Percentiles rank a stretch among this genome's conserved stretches.
phyloP scores from a whole-genome alignment of 2,329 filamentous ascomycete genomes.

The Xylariaceae sp. region DNA sequence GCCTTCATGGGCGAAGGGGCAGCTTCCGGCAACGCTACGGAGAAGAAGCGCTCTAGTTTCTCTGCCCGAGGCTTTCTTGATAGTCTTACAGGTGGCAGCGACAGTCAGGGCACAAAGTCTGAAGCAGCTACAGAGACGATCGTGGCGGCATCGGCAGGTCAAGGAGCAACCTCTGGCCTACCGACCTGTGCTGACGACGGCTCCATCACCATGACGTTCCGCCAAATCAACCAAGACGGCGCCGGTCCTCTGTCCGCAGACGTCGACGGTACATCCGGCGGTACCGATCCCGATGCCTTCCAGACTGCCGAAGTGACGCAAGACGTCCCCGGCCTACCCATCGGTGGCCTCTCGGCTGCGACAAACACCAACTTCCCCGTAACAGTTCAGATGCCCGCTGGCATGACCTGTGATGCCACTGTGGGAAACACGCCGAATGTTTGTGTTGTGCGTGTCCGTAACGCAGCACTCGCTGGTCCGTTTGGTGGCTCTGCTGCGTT shows the following conservation, averaged over 20 bases:
- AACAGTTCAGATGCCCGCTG: conserved; percentile 61
- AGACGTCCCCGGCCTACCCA: conserved; percentile 56
- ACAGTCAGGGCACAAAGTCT: conserved; percentile 40
- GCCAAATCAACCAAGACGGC: conserved; percentile 69
- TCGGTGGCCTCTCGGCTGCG: conserved; percentile 55
- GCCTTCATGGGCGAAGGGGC: conserved; percentile 54
- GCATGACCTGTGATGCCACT: conserved; percentile 61
- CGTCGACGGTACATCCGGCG: conserved; percentile 61
- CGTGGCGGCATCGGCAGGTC: conserved; percentile 51
- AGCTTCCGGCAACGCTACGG: conserved; percentile 35
- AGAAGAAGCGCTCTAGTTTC: conserved; percentile 4
- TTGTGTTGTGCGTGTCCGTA: conserved; percentile 62
- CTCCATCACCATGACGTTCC: conserved; percentile 59
- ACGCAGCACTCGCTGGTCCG: conserved; percentile 58
- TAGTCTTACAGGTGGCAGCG: conserved; percentile 28
- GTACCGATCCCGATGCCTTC: conserved; percentile 58
- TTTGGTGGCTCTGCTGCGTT: conserved; percentile 66
- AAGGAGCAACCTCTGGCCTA: conserved; percentile 50
- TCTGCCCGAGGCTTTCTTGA: conserved; percentile 17
- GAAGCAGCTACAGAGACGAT: conserved; percentile 41
- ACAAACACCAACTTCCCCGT: conserved; percentile 62
- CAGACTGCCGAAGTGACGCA: conserved; percentile 53
- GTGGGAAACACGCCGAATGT: conserved; percentile 58
- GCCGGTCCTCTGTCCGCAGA: conserved; percentile 59
- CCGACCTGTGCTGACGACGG: conserved; percentile 60